Evolutionary conservation across 2,329 filamentous ascomycete species (phyloP).

Genomic region (Penicillium occitanis): DNA sequence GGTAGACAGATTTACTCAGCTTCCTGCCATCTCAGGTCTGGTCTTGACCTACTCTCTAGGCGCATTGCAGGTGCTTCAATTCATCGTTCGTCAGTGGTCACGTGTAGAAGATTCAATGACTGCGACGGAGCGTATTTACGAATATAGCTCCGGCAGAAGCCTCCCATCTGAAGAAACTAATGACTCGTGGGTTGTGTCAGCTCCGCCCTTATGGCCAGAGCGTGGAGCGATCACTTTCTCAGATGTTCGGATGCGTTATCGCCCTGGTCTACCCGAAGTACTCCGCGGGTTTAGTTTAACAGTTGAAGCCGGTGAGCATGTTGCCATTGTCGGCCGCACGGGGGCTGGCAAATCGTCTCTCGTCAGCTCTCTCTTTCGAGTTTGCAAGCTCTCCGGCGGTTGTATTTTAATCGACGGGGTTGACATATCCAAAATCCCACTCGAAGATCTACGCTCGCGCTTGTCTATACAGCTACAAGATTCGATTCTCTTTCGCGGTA

Average conservation of each 20-base stretch:
- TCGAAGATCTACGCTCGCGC: constrained; percentile 68
- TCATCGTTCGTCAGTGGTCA: constrained; percentile 65
- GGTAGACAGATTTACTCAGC: constrained; percentile 5
- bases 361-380: constrained; percentile 73
- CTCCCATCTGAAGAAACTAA: constrained; percentile 27
- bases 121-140: constrained; percentile 70
- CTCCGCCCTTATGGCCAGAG: constrained; percentile 72
- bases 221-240: constrained; percentile 71
- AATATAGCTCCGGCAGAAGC: constrained; percentile 66
- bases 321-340: constrained; percentile 74
- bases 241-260: constrained; percentile 70
- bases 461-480: constrained; percentile 81
- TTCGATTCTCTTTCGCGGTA: constrained; percentile 77
- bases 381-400: constrained; percentile 67
- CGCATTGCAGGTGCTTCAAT: constrained; percentile 65
- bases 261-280: constrained; percentile 67
- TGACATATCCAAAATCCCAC: constrained; percentile 69
- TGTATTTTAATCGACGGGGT: constrained; percentile 69
- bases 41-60: constrained; percentile 62
- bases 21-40: constrained; percentile 54
- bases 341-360: constrained; percentile 76
- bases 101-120: constrained; percentile 77
- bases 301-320: constrained; percentile 64
- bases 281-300: constrained; percentile 69
- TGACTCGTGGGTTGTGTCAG: constrained; percentile 26